A percentile compares a stretch with the other conserved stretches of the same genome.
These are phyloP conservation scores for Imleria badia DNA, from an alignment of 768 basidiomycete species.

Conservation along the genomic window DNA sequence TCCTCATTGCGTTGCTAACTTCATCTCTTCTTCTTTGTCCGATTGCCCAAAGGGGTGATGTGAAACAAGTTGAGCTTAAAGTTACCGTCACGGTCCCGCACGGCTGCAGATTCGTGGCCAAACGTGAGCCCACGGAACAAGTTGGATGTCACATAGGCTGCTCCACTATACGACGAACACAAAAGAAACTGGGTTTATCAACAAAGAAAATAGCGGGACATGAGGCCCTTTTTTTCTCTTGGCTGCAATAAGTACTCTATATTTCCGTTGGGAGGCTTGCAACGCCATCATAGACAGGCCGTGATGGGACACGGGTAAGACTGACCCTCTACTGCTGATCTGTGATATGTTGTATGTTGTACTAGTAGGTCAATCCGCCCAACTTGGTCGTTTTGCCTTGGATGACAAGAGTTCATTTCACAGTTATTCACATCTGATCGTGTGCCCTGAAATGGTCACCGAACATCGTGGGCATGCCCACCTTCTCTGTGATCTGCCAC, in stretches of 20 bases:
- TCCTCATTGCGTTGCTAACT: neutral
- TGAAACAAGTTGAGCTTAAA: constrained; percentile 15
- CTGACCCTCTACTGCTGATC: neutral
- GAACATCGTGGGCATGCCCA: too few relatives aligned
- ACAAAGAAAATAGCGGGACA: neutral
- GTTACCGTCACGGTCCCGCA: neutral
- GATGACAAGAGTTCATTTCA: constrained; percentile 2
- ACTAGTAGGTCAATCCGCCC: neutral
- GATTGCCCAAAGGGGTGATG: constrained; percentile 1
- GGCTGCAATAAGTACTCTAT: neutral
- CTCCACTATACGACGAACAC: neutral
- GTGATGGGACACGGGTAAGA: too few relatives aligned
- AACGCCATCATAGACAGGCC: too few relatives aligned
- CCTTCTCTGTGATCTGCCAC: too few relatives aligned
- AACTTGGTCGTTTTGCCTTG: neutral
- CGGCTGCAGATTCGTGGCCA: neutral
- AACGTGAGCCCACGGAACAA: neutral
- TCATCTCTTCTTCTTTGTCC: too few relatives aligned
- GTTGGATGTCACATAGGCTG: neutral
- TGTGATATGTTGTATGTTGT: neutral
- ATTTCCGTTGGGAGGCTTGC: too few relatives aligned
- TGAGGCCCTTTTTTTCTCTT: neutral
- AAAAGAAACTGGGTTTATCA: constrained; percentile 1
- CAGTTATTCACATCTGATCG: neutral
- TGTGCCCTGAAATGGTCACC: too few relatives aligned